phyloP scores from a whole-genome alignment of 164 flowering plant genomes.

The Hamamelis virginiana region DNA sequence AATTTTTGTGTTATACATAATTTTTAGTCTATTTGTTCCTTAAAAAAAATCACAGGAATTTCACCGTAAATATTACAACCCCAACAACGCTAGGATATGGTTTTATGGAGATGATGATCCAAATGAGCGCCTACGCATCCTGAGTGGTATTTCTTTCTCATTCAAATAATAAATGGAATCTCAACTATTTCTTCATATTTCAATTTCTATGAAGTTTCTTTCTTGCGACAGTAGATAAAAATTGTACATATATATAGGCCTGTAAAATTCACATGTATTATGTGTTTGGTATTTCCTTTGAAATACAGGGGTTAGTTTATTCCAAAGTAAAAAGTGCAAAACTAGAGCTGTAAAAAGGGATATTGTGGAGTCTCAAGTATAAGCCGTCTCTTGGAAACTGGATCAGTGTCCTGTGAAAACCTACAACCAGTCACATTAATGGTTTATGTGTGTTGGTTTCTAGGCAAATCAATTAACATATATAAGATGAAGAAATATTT shows the following conservation, averaged over 20 bases:
- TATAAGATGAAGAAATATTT: background rate
- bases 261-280: too few relatives aligned
- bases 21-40: background rate
- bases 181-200: background rate
- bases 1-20: too few relatives aligned
- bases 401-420: background rate
- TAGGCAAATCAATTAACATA: background rate
- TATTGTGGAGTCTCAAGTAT: background rate
- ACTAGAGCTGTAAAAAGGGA: background rate
- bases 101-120: conserved; percentile 99
- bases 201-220: too few relatives aligned
- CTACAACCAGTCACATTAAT: background rate
- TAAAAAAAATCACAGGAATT: conserved; percentile 64
- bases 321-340: background rate
- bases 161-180: background rate
- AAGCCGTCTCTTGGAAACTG: background rate
- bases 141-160: conserved; percentile 65
- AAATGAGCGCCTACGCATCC: conserved; percentile 75
- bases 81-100: conserved; percentile 97
- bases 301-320: background rate
- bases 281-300: background rate
- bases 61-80: conserved; percentile 88
- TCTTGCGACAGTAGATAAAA: too few relatives aligned
- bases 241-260: background rate
- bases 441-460: background rate